Evolutionary conservation across 192 early-diverging fungal genomes (phyloP), one percentile per base, ranked within the genome.

Genomic region (Haplosporangium gracile): DNA sequence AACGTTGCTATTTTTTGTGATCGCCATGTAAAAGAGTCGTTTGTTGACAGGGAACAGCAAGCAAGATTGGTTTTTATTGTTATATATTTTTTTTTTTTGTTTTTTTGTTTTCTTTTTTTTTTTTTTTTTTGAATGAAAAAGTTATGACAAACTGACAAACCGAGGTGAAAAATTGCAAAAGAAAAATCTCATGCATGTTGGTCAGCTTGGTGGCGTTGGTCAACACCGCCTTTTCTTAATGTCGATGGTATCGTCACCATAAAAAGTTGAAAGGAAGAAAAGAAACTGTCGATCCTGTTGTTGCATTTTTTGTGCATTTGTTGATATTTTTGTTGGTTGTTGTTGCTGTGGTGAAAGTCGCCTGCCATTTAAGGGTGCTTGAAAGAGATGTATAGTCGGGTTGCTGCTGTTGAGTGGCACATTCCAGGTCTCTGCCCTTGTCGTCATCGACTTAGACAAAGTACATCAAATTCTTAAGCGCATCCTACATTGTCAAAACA

Each of bases 381-480:
- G 60, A 29, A 63, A 63, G 26, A 63, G 26, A 29, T 13, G 60
- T 32, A 13, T 29, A 15, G 26, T 10, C 13, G n/a, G 60, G 55
- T n/a, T 24, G 55, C 55, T 57, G 55, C 22, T 57, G 55, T 57
- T 57, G 6, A 2, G 26, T 13, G 60, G 29, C 26, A 29, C 29
- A 49, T 2, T 29, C 24, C 26, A 40, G 26, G 26, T 72, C n/a
- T 47, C 15, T 15, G 71, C 9, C n/a, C 18, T 29, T 20, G 42
- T 45, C 43, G n/a, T 72, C 43, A 15, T 8, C 26, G 22, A 34
- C 68, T 72, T 79, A 84, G 49, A 84, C 77, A 79, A 84, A 84
- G 74, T 84, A 84, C 82, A 84, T 84, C 38, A 72, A 26, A 69
- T 84, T 79, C 74, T 75, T 76, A 38, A 84, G 42, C 5, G 16